Evolutionary conservation across 352 stramenopile genomes (phyloP).

Genomic region (Pythium brachiatum): DNA sequence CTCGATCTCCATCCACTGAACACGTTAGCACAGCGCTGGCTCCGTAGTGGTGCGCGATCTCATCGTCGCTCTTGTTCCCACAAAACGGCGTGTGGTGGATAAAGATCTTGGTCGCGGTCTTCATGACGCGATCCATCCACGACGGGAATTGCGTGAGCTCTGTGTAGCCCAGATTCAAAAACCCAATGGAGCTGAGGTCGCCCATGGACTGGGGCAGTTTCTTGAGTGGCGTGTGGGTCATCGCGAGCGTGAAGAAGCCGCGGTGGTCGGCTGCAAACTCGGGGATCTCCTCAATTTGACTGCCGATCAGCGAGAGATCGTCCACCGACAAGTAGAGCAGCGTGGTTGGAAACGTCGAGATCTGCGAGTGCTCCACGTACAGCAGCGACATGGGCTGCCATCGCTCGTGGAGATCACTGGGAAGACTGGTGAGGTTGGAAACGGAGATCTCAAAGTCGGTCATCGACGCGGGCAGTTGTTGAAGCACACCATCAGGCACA

Average conservation of each 20-base stretch:
- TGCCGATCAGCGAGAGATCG: constrained; percentile 27
- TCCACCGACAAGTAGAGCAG: constrained; percentile 14
- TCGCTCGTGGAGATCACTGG: constrained; percentile 11
- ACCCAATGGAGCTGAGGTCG: constrained; percentile 22
- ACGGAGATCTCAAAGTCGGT: constrained; percentile 28
- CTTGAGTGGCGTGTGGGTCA: constrained; percentile 26
- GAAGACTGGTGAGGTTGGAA: constrained; percentile 26
- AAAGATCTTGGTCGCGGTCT: constrained; percentile 8
- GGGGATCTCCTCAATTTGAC: constrained; percentile 8
- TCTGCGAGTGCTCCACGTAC: constrained; percentile 25
- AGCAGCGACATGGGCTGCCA: constrained; percentile 25
- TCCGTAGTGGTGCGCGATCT: constrained; percentile 4
- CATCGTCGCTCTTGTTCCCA: background rate
- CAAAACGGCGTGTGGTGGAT: constrained; percentile 23
- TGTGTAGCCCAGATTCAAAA: constrained; percentile 34
- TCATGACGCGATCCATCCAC: constrained; percentile 27
- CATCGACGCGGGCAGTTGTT: constrained; percentile 20
- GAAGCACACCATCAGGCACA: constrained; percentile 22
- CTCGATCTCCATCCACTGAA: background rate
- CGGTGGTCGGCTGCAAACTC: background rate
- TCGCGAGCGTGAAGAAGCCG: constrained; percentile 16
- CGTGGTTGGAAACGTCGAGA: constrained; percentile 11
- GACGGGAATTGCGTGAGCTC: constrained; percentile 20
- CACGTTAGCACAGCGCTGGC: constrained; percentile 11
- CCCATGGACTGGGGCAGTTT: constrained; percentile 22